Evolutionary conservation across 2,329 filamentous ascomycete species (phyloP), one percentile per base, ranked within the genome.

Genomic region (Zelopaecilomyces penicillatus): DNA sequence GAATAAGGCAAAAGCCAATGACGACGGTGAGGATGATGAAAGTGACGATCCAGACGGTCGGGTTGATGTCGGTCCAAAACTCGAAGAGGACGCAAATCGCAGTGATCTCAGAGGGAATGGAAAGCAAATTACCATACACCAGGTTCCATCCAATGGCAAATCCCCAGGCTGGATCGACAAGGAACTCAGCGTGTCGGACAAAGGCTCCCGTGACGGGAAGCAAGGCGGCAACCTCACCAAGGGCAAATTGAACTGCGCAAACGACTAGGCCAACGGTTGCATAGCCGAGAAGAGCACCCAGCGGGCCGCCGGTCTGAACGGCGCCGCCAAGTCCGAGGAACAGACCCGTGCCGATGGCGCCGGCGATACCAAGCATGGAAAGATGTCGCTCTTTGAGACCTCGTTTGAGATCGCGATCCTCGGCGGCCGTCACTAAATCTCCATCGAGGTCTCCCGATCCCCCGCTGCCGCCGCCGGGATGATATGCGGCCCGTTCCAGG

Each of bases 141-240:
- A 76, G 56, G 52, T 76, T 75, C 70, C 70, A 74, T 12, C 73
- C 73, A 39, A 74, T 63, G 41, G 73, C 73, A 43, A 76, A 76
- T 4, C 74, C 74, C 61, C 75, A 72, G 2, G 79, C 73, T 39
- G 78, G 78, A 54, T 81, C 79, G 46, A 82, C 73, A 38, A 82
- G 72, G 33, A 78, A 75, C 53, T 77, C 71, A 43, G 73, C 67
- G 58, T 82, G 80, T 6, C 75, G 68, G 42, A 79, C 78, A 61
- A 82, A 82, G 33, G 74, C 73, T 26, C 78, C 78, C 9, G 78
- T 80, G n/a, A 82, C 73, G 4, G 78, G 79, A 12, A 79, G 70
- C 54, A 81, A 60, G 8, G 79, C 76, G 1, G 77, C 75, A 32
- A 80, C 65, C 61, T 82, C 78, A 30, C 78, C 79, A 36, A 82